A percentile compares a stretch with the other conserved stretches of the same genome.
phyloP scores from a whole-genome alignment of 345 rosid genomes.

The Noccaea caerulescens region DNA sequence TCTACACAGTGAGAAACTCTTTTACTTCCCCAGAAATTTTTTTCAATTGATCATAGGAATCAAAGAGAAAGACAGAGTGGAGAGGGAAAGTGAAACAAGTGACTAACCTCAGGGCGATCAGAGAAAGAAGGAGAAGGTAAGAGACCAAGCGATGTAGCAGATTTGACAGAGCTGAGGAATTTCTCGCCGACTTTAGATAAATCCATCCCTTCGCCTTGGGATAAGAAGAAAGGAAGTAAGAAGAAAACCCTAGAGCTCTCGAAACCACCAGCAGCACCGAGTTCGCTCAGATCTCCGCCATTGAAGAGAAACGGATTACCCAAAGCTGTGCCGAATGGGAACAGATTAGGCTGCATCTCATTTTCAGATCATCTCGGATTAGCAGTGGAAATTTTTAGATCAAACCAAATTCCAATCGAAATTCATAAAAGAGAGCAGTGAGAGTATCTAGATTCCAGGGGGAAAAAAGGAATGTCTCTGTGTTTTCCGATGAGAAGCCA shows the following conservation, averaged over 20 bases:
- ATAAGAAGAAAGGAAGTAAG: slow-evolving; percentile 75
- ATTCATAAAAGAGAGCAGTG: no score
- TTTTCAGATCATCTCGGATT: slow-evolving; percentile 15
- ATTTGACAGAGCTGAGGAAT: slow-evolving; percentile 87
- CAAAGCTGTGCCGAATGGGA: slow-evolving; percentile 65
- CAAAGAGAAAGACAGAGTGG: background rate
- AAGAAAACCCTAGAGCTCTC: slow-evolving; percentile 87
- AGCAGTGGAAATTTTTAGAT: background rate
- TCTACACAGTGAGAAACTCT: slow-evolving; percentile 48
- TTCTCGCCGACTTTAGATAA: slow-evolving; percentile 91
- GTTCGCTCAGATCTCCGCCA: slow-evolving; percentile 64
- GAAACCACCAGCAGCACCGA: slow-evolving; percentile 54
- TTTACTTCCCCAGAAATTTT: background rate
- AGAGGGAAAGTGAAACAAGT: background rate
- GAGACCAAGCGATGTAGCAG: slow-evolving; percentile 89
- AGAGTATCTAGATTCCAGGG: no score
- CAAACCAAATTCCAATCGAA: background rate
- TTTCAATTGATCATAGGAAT: background rate
- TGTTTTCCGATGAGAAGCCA: no score
- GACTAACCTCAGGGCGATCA: slow-evolving; percentile 86
- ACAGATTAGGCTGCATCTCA: slow-evolving; percentile 85
- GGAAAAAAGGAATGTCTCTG: no score
- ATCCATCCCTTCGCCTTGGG: slow-evolving; percentile 90
- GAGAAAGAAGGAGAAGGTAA: slow-evolving; percentile 62
- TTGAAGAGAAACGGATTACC: slow-evolving; percentile 67